Evolutionary conservation across 2,329 filamentous ascomycete genomes (phyloP), one percentile per base, ranked within the genome.

Genomic region (Cladosporium velox): DNA sequence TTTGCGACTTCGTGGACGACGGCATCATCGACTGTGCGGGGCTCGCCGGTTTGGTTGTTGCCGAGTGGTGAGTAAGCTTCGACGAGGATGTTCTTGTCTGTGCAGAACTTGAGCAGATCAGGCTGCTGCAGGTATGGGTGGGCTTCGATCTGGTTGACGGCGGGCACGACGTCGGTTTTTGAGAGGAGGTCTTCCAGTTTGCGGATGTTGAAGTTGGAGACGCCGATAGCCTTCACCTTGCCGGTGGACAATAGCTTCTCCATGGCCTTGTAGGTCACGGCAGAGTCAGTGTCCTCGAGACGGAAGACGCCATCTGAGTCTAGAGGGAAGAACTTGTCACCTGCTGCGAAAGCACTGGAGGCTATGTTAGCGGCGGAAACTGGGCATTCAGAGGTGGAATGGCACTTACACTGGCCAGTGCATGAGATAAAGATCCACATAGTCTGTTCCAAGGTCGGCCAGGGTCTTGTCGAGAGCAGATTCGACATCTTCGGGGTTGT

Each of bases 61-160:
- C 77, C 79, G 21, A 82, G 69, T 4, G 79, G 80, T 34, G 76
- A 83, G 73, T 86, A 86, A 10, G 83, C 83, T 7, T 83, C 85
- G 57, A 86, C 77, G 63, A 81, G 78, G 64, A 86, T 86, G 21
- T 80, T 80, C 68, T 82, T 81, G 30, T 78, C 71, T 59, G 80
- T 78, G 72, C 84, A 84, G 72, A 82, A 84, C 60, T 83, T 78
- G 28, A 85, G 75, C 68, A 84, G 82, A 59, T 84, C 81, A 66
- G 80, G 76, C 86, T 87, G 86, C 49, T 83, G 85, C 15, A 87
- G 77, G 54, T 92, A 91, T 0, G 91, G 90, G 78, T 94, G 90
- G 73, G 86, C 88, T 81, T 94, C 91, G 26, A 65, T 51, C 41
- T 65, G 63, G 21, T 65, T 58, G 28, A 55, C 41, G 14, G 63